These are phyloP conservation scores for Singerocomus rubriflavus DNA, from an alignment of 1,284 basidiomycete species.

Conservation along the genomic window DNA sequence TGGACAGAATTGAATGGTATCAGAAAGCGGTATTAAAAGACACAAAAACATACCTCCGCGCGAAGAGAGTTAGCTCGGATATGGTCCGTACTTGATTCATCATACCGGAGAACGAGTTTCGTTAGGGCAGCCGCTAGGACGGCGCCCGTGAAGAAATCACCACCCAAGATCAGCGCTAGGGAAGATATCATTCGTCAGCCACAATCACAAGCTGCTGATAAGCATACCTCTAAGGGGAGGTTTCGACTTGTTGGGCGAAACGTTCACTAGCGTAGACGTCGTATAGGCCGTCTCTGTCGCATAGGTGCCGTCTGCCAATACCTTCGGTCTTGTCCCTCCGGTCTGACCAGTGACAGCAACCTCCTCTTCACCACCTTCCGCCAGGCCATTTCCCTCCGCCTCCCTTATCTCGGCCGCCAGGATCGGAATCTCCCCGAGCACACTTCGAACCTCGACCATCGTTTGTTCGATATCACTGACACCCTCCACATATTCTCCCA, in stretches of 20 bases:
- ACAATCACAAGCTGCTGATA: background rate
- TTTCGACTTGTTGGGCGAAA: constrained; percentile 87
- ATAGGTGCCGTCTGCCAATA: constrained; percentile 96
- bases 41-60: constrained; percentile 64
- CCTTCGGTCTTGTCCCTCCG: constrained; percentile 50
- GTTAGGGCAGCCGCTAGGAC: constrained; percentile 88
- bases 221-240: constrained; percentile 78
- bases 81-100: constrained; percentile 57
- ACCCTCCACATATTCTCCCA: constrained; percentile 89
- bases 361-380: constrained; percentile 40
- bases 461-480: constrained; percentile 66
- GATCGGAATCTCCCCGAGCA: constrained; percentile 95
- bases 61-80: constrained; percentile 70
- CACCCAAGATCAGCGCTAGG: constrained; percentile 83
- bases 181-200: background rate
- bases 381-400: constrained; percentile 49
- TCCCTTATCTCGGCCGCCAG: constrained; percentile 87
- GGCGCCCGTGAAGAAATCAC: constrained; percentile 96
- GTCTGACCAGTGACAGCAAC: constrained; percentile 38
- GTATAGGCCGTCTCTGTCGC: constrained; percentile 95
- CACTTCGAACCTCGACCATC: constrained; percentile 82
- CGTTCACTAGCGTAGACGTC: constrained; percentile 59
- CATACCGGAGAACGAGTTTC: constrained; percentile 87
- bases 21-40: constrained; percentile 1
- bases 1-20: constrained; percentile 26